A percentile compares a stretch with the other conserved stretches of the same genome.
These are phyloP conservation scores for Anthostomella pinea DNA, from an alignment of 2,329 filamentous ascomycete genomes.

Conservation along the genomic window DNA sequence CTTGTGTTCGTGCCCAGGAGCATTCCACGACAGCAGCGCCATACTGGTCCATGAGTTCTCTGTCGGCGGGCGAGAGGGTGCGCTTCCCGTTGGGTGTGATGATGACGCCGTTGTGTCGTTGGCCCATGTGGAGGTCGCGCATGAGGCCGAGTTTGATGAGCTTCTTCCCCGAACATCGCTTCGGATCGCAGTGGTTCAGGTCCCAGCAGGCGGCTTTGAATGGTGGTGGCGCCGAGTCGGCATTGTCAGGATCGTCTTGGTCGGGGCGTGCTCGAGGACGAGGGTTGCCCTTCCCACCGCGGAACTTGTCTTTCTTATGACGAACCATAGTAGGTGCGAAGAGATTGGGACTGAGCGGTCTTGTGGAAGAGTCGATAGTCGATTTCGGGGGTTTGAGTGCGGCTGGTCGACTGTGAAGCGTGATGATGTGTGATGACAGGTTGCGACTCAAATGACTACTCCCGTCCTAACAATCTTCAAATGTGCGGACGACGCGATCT, in stretches of 20 bases:
- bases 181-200: slow-evolving; percentile 94
- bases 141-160: slow-evolving; percentile 91
- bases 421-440: too few species aligned
- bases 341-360: background rate
- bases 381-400: too few species aligned
- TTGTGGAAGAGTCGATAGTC: background rate
- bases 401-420: too few species aligned
- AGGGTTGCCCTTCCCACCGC: slow-evolving; percentile 70
- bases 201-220: slow-evolving; percentile 99
- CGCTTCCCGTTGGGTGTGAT: slow-evolving; percentile 93
- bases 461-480: too few species aligned
- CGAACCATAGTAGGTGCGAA: slow-evolving; percentile 66
- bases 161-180: slow-evolving; percentile 92
- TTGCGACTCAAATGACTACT: too few species aligned
- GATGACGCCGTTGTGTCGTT: slow-evolving; percentile 88
- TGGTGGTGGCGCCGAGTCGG: slow-evolving; percentile 41
- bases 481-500: too few species aligned
- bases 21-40: slow-evolving; percentile 96
- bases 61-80: slow-evolving; percentile 79
- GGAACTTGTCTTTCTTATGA: slow-evolving; percentile 85
- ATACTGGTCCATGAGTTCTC: slow-evolving; percentile 76
- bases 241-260: slow-evolving; percentile 37
- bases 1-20: slow-evolving; percentile 88
- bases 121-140: slow-evolving; percentile 86
- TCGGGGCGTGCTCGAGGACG: slow-evolving; percentile 52